A percentile compares a stretch with the other conserved stretches of the same genome.
Conservation (phyloP, 2,329 filamentous ascomycete species). For the Juglanconis sp. region DNA sequence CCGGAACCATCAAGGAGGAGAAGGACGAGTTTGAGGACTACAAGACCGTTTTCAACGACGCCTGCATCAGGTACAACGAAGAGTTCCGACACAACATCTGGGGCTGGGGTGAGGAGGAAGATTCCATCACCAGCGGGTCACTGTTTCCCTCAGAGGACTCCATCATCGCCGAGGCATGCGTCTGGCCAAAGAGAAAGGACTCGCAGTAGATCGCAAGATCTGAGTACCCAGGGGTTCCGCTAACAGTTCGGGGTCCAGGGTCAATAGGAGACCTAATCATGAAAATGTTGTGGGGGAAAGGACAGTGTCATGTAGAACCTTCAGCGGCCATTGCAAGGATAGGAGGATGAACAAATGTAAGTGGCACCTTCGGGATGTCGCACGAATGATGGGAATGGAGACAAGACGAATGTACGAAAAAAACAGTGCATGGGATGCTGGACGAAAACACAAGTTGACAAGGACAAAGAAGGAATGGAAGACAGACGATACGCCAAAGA, state of each 20-base stretch:
- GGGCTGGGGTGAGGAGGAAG: conserved; percentile 7
- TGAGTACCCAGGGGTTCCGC: not conserved
- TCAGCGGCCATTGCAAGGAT: too few relatives aligned
- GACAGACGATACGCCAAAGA: too few relatives aligned
- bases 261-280: too few relatives aligned
- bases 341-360: too few relatives aligned
- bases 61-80: conserved; percentile 1
- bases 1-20: not conserved
- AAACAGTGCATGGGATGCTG: too few relatives aligned
- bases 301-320: too few relatives aligned
- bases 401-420: too few relatives aligned
- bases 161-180: not conserved
- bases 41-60: not conserved
- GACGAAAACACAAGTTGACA: too few relatives aligned
- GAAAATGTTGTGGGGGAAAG: too few relatives aligned
- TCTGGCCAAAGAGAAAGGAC: not conserved
- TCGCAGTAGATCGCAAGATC: not conserved
- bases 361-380: too few relatives aligned
- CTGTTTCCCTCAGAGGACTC: not conserved
- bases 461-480: too few relatives aligned
- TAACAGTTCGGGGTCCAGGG: not conserved
- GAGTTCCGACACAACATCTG: conserved; percentile 10
- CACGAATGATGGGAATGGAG: too few relatives aligned
- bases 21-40: conserved; percentile 13
- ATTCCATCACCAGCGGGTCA: not conserved